A percentile compares a stretch with the other conserved stretches of the same genome.
Evolutionary conservation across 495 filamentous ascomycete genomes (phyloP).

Genomic region (Cairneyella variabilis): DNA sequence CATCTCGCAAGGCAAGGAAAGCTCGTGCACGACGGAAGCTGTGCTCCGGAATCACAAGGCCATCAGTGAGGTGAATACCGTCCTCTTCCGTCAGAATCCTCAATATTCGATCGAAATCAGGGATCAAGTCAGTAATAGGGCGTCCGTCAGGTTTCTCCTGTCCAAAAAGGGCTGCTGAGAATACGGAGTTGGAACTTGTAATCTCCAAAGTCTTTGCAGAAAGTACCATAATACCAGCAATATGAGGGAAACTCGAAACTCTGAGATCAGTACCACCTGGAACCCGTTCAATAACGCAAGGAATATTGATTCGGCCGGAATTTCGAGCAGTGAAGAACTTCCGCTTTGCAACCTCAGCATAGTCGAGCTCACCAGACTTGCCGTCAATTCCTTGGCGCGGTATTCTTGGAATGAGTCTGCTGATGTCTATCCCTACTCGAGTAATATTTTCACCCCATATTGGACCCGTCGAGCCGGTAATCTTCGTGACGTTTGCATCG

Average conservation of each 20-base stretch:
- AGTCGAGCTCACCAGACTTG: conserved; percentile 64
- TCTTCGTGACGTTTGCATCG: conserved; percentile 62
- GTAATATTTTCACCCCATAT: conserved; percentile 77
- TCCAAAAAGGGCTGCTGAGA: conserved; percentile 88
- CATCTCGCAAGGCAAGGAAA: conserved; percentile 75
- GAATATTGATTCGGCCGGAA: conserved; percentile 68
- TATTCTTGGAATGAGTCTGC: conserved; percentile 72
- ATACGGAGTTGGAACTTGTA: conserved; percentile 90
- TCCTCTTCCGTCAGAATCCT: conserved; percentile 82
- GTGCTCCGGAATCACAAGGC: conserved; percentile 95
- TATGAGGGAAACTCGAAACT: conserved; percentile 91
- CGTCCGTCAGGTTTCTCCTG: conserved; percentile 77
- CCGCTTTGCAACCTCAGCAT: conserved; percentile 60
- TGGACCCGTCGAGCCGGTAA: conserved; percentile 63
- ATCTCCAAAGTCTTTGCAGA: conserved; percentile 71
- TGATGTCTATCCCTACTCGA: conserved; percentile 63
- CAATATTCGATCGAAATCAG: conserved; percentile 80
- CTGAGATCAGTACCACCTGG: conserved; percentile 63
- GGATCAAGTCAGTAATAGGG: conserved; percentile 74
- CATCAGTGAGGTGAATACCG: conserved; percentile 74
- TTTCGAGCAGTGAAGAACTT: conserved; percentile 82
- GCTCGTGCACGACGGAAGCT: conserved; percentile 88
- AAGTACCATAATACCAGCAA: conserved; percentile 92
- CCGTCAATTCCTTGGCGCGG: conserved; percentile 66
- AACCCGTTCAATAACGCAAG: conserved; percentile 67